A percentile compares a stretch with the other conserved stretches of the same genome.
Evolutionary conservation across 768 basidiomycete species (phyloP).

Genomic region (Hortiboletus campestris): DNA sequence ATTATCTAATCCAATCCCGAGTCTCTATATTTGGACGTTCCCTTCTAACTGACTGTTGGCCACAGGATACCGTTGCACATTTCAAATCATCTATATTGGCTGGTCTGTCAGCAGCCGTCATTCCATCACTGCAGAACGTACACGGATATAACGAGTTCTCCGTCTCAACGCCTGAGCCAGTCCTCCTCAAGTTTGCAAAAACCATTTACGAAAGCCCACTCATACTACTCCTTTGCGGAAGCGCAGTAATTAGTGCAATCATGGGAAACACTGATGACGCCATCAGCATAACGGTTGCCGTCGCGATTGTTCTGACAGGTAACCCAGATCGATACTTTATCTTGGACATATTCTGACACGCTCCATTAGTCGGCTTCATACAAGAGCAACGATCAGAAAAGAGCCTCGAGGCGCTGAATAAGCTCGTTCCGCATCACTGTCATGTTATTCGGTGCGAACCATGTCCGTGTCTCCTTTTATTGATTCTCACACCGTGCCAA

Average conservation of each 20-base stretch:
- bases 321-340: constrained; percentile 19
- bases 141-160: constrained; percentile 96
- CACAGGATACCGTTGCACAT: constrained; percentile 70
- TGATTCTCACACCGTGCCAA: not conserved
- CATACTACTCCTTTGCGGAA: constrained; percentile 86
- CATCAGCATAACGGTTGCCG: constrained; percentile 86
- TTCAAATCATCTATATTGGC: constrained; percentile 60
- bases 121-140: constrained; percentile 59
- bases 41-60: constrained; percentile 5
- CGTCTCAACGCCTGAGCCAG: constrained; percentile 76
- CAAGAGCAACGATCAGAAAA: constrained; percentile 95
- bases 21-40: not conserved
- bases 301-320: constrained; percentile 93
- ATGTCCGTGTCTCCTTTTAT: not conserved
- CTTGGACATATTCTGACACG: not conserved
- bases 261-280: constrained; percentile 98
- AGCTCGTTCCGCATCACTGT: constrained; percentile 95
- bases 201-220: constrained; percentile 95
- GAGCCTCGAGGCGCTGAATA: constrained; percentile 91
- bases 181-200: constrained; percentile 85
- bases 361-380: constrained; percentile 75
- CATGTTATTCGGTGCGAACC: constrained; percentile 67
- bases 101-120: constrained; percentile 63
- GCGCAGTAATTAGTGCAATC: constrained; percentile 82
- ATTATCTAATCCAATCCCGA: not conserved